Percentiles rank a stretch among this genome's conserved stretches.
Conservation (phyloP, 208 protist genomes). For the Polymyxa betae region DNA sequence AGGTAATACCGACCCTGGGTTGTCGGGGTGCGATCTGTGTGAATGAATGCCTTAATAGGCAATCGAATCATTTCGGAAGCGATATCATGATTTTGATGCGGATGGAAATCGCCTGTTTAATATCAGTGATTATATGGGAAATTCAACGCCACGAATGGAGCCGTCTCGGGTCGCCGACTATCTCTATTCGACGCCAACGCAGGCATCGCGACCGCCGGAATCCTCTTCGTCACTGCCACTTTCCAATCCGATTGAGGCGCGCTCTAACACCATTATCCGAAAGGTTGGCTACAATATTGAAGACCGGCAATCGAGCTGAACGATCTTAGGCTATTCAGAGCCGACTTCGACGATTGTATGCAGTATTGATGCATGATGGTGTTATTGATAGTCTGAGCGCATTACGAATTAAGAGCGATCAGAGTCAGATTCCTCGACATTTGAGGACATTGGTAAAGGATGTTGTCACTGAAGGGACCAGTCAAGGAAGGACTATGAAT, state of each 20-base stretch:
- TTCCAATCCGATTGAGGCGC: background rate
- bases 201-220: background rate
- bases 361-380: background rate
- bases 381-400: background rate
- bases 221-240: too few species aligned
- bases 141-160: background rate
- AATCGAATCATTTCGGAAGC: constrained; percentile 39
- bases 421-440: background rate
- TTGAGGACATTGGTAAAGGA: background rate
- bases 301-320: background rate
- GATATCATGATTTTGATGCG: background rate
- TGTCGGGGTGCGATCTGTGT: background rate
- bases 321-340: background rate
- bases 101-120: constrained; percentile 7
- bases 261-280: background rate
- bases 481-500: background rate
- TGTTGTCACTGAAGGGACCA: background rate
- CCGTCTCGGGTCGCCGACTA: background rate
- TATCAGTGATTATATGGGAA: background rate
- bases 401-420: background rate
- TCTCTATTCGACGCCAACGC: background rate
- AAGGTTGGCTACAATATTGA: background rate
- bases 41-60: background rate
- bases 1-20: background rate
- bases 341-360: background rate